Evolutionary conservation across 2,329 filamentous ascomycete species (phyloP), one percentile per base, ranked within the genome.

Genomic region (Trichoderma sp.): DNA sequence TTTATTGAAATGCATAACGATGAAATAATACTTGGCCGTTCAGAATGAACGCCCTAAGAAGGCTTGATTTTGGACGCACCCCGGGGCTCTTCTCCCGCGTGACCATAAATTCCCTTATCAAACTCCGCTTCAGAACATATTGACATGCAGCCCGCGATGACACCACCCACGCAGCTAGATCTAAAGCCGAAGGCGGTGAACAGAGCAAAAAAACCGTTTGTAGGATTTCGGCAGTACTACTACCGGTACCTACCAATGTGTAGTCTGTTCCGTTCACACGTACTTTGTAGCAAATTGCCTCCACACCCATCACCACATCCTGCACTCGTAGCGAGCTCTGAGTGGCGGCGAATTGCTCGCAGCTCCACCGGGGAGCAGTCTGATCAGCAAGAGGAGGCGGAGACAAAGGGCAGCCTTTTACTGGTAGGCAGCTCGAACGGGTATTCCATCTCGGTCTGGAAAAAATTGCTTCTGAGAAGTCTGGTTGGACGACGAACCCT

Each of bases 1-100:
- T 56, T 18, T 58, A 34, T 59, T 68, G n/a, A 59, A 54, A 55
- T 55, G 65, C 63, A 61, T 61, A 72, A 70, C 68, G 72, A 74
- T 80, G 78, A 79, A 79, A 79, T 67, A 77, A 76, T 75, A 34
- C 32, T 2, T 34, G 79, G 54, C 37, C 59, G 64, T 64, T 69
- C 61, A 69, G 39, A 55, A 55, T 43, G 54, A 55, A 59, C 11
- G 43, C 49, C 39, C 28, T 16, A 63, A 59, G 46, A 65, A 65
- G 60, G 43, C 30, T 39, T 37, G 21, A 51, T 55, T 49, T 49
- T 68, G 51, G 32, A 65, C 58, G 39, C 59, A 64, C 43, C 66
- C 24, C 52, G 46, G 54, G 49, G 49, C 49, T 34, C 32, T 68
- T 56, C 39, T 52, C 39, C 64, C 64, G 54, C 54, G 64, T 66